A percentile compares a stretch with the other conserved stretches of the same genome.
These are phyloP conservation scores for Debaryomycetaceae sp. DNA, from an alignment of 1,139 yeast species.

Conservation along the genomic window DNA sequence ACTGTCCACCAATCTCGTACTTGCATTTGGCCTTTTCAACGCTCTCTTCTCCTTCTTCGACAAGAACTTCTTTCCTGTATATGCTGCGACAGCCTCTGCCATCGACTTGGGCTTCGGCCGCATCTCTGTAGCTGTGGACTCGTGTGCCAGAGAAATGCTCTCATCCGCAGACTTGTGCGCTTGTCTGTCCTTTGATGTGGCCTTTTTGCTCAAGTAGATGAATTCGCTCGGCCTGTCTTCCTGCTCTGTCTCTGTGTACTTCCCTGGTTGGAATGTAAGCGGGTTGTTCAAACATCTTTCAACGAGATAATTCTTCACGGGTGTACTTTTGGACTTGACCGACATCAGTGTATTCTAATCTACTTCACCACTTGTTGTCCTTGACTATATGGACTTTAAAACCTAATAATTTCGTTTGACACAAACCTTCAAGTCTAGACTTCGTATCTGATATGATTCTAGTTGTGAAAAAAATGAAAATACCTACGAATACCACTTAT, in stretches of 20 bases:
- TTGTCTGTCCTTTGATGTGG: neutral
- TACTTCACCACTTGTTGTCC: neutral
- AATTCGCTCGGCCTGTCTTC: conserved; percentile 35
- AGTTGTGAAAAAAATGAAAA: no score
- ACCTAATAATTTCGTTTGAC: neutral
- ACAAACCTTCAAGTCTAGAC: neutral
- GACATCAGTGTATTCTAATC: neutral
- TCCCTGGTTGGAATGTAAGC: conserved; percentile 56
- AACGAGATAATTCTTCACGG: conserved; percentile 36
- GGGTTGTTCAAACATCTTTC: conserved; percentile 60
- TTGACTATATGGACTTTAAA: neutral
- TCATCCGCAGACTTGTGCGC: conserved; percentile 2
- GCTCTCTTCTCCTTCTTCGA: conserved; percentile 35
- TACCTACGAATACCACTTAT: no score
- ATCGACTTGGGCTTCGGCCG: conserved; percentile 43
- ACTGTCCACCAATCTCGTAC: conserved; percentile 14
- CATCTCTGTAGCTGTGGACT: conserved; percentile 5
- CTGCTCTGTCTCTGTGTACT: conserved; percentile 30
- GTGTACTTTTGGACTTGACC: neutral
- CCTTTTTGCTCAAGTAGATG: conserved; percentile 33
- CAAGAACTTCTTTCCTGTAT: conserved; percentile 50
- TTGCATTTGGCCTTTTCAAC: conserved; percentile 21
- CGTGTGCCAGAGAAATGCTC: conserved; percentile 2
- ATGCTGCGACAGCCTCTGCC: conserved; percentile 62
- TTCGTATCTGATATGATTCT: neutral